Conservation (phyloP, 2,329 filamentous ascomycete genomes). For the Verticillium nubilum region DNA sequence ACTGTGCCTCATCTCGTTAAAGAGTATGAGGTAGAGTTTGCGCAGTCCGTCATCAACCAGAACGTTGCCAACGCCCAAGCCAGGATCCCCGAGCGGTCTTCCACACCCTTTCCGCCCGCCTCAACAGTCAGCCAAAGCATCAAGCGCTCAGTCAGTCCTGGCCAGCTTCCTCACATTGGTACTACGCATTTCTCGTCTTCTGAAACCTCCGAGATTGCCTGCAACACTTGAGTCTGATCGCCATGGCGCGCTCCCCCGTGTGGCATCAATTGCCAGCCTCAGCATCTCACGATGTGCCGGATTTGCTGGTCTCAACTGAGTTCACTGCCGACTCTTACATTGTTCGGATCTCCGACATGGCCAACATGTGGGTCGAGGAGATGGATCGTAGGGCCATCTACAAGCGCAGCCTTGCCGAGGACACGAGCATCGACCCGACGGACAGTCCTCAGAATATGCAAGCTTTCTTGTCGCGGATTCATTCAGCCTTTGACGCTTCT, state of each 20-base stretch:
- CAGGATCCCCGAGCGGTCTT: too few species aligned
- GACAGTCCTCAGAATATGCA: constrained; percentile 62
- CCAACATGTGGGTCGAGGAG: constrained; percentile 66
- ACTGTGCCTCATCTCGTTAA: too few species aligned
- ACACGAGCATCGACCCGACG: constrained; percentile 68
- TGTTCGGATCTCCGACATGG: constrained; percentile 65
- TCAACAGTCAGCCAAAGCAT: too few species aligned
- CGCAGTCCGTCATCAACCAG: too few species aligned
- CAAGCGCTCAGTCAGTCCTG: too few species aligned
- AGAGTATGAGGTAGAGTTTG: too few species aligned
- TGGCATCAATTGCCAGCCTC: constrained; percentile 45
- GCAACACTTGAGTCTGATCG: neutral
- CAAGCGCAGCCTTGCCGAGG: constrained; percentile 53
- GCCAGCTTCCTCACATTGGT: too few species aligned
- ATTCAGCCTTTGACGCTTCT: constrained; percentile 42
- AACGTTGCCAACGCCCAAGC: too few species aligned
- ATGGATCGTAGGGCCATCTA: constrained; percentile 59
- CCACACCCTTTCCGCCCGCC: too few species aligned
- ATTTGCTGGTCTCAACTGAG: constrained; percentile 56
- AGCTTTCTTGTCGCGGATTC: constrained; percentile 61
- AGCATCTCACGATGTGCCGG: constrained; percentile 40
- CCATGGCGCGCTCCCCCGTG: constrained; percentile 25
- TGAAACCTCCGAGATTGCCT: too few species aligned
- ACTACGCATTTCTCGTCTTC: too few species aligned
- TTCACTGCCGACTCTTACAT: constrained; percentile 55